Percentiles rank a stretch among this genome's conserved stretches.
Conservation (phyloP, 75 land plant species). For the Cupressus sempervirens region DNA sequence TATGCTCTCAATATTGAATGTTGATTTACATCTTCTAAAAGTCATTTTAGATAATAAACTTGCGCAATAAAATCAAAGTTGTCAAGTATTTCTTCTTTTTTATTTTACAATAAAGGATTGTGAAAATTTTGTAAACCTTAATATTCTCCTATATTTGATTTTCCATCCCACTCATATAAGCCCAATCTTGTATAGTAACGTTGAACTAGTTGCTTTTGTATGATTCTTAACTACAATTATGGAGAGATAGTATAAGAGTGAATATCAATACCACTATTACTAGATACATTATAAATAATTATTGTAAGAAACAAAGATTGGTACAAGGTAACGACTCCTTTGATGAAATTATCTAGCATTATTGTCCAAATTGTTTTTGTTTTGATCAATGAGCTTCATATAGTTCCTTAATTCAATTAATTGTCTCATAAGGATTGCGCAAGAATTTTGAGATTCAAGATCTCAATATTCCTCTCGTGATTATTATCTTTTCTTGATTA, state of each 20-base stretch:
- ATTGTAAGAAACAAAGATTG: neutral
- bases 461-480: too few species aligned
- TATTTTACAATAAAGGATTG: too few species aligned
- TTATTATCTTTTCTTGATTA: too few species aligned
- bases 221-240: neutral
- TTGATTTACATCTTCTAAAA: neutral
- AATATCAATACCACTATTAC: neutral
- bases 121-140: too few species aligned
- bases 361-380: neutral
- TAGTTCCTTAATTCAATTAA: neutral
- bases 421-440: neutral
- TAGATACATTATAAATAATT: neutral
- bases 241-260: too few species aligned
- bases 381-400: neutral
- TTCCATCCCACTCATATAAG: too few species aligned
- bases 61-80: neutral
- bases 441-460: too few species aligned
- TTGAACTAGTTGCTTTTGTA: neutral
- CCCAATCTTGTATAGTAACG: neutral
- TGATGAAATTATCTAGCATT: neutral
- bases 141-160: too few species aligned
- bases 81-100: too few species aligned
- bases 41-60: neutral
- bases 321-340: neutral
- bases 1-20: too few species aligned